Conservation (phyloP, 148 eudicot genomes). For the Chenopodium berlandieri region DNA sequence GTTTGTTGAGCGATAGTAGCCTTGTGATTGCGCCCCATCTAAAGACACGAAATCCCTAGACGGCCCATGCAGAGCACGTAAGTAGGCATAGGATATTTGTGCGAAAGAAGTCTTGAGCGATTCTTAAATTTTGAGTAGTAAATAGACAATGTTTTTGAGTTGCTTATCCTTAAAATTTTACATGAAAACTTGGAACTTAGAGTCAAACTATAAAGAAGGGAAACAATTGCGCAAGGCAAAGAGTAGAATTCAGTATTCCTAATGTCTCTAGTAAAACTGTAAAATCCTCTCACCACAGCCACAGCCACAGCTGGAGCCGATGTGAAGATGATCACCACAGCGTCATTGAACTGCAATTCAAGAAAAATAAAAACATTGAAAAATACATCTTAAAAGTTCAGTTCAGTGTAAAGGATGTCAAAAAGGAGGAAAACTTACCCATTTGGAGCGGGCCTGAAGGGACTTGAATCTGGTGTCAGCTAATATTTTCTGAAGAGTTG, state of each 20-base stretch:
- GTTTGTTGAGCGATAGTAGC: no score
- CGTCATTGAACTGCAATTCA: conserved; percentile 54
- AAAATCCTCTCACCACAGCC: not conserved
- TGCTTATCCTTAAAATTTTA: no score
- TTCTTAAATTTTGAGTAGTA: no score
- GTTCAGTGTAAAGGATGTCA: not conserved
- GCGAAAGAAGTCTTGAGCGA: no score
- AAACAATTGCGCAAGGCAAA: conserved; percentile 57
- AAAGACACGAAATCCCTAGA: no score
- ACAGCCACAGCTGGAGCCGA: conserved; percentile 57
- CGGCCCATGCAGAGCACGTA: no score
- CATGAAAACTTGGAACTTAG: no score
- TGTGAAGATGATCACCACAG: conserved; percentile 41
- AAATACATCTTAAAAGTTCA: no score
- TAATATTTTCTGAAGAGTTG: conserved; percentile 56
- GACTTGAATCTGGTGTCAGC: conserved; percentile 26
- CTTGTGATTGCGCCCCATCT: no score
- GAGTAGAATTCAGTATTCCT: conserved; percentile 73
- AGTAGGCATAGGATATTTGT: no score
- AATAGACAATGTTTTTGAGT: no score
- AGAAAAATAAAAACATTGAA: not conserved
- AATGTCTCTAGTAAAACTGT: conserved; percentile 50
- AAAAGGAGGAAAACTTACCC: conserved; percentile 40
- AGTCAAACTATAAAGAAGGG: conserved; percentile 46
- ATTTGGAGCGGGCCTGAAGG: conserved; percentile 49